Conservation (phyloP, 192 early-diverging fungal species). For the Kickxella alabastrina region DNA sequence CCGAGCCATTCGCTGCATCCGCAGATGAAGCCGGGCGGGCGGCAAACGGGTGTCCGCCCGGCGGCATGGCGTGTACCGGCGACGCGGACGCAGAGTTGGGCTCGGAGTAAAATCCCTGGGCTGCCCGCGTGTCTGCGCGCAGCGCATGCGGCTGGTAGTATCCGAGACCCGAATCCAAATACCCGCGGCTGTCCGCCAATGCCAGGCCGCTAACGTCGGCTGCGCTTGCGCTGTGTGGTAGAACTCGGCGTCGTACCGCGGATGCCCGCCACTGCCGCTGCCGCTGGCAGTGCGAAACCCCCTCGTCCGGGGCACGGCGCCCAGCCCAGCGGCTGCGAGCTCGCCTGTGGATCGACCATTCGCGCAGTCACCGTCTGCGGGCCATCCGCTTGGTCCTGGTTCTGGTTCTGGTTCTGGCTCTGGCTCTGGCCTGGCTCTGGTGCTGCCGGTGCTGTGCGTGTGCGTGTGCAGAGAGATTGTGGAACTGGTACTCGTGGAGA, state of each 20-base stretch:
- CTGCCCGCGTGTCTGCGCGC: constrained; percentile 16
- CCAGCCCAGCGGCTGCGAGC: too few relatives aligned
- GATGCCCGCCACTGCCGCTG: not conserved
- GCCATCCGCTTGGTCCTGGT: constrained; percentile 4
- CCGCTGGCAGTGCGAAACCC: not conserved
- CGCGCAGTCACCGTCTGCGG: constrained; percentile 35
- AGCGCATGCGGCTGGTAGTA: constrained; percentile 26
- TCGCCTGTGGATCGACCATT: constrained; percentile 32
- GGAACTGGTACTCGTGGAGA: not conserved
- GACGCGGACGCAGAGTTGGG: constrained; percentile 37
- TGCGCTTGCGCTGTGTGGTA: too few relatives aligned
- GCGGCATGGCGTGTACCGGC: constrained; percentile 9
- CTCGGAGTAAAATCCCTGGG: constrained; percentile 37
- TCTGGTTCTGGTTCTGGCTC: not conserved
- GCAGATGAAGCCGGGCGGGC: constrained; percentile 10
- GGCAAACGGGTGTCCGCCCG: constrained; percentile 7
- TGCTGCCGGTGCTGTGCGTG: constrained; percentile 1
- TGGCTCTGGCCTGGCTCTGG: constrained; percentile 1
- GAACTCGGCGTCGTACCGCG: too few relatives aligned
- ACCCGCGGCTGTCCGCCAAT: constrained; percentile 40
- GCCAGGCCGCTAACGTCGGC: constrained; percentile 42
- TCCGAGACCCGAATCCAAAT: constrained; percentile 36
- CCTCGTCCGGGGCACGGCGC: not conserved
- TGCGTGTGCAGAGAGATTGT: not conserved
- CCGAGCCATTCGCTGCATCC: too few relatives aligned